phyloP scores from a whole-genome alignment of 2,329 filamentous ascomycete species.

The Claviceps arundinis region DNA sequence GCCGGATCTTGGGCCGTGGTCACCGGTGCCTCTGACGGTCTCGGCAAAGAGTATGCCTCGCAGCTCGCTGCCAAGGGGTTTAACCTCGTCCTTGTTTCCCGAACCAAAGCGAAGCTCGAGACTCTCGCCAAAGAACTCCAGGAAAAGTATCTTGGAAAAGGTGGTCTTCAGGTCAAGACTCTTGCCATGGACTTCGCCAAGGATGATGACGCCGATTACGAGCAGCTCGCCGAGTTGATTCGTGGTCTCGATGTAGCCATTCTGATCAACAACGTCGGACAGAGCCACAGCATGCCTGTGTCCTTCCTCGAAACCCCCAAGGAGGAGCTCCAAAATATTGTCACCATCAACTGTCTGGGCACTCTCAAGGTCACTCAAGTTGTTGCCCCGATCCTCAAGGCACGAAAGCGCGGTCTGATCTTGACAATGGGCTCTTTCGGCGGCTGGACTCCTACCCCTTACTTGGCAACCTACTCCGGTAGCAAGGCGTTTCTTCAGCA shows the following conservation, averaged over 20 bases:
- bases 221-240: constrained; percentile 53
- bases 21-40: constrained; percentile 88
- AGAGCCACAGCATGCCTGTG: constrained; percentile 86
- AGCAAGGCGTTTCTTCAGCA: constrained; percentile 97
- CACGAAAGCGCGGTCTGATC: constrained; percentile 75
- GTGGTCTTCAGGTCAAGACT: constrained; percentile 55
- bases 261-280: constrained; percentile 92
- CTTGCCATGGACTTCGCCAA: constrained; percentile 85
- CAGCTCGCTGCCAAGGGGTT: constrained; percentile 86
- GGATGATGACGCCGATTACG: constrained; percentile 70
- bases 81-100: constrained; percentile 89
- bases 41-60: constrained; percentile 89
- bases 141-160: constrained; percentile 46
- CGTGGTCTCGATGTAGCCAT: constrained; percentile 69
- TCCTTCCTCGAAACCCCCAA: constrained; percentile 69
- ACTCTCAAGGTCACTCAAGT: constrained; percentile 82
- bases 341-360: constrained; percentile 88
- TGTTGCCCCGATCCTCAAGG: constrained; percentile 70
- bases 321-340: constrained; percentile 75
- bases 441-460: constrained; percentile 80
- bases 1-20: constrained; percentile 90
- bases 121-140: constrained; percentile 63
- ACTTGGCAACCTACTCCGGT: constrained; percentile 90
- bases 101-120: constrained; percentile 85
- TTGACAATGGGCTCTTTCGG: constrained; percentile 97